A percentile compares a stretch with the other conserved stretches of the same genome.
Evolutionary conservation across 768 basidiomycete genomes (phyloP).

Genomic region (Tephrocybe sp.): DNA sequence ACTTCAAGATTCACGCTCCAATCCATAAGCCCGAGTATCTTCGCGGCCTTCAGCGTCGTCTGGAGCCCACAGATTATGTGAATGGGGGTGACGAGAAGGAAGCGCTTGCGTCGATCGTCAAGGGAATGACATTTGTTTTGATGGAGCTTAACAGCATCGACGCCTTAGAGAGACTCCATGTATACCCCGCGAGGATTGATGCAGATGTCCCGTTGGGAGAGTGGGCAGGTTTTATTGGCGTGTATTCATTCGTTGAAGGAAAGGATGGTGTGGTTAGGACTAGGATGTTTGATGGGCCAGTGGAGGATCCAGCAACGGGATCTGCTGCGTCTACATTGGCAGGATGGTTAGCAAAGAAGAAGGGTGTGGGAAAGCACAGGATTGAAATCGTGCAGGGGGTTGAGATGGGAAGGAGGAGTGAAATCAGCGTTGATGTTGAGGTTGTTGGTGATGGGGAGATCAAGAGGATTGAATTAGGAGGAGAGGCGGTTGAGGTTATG

Average conservation of each 20-base stretch:
- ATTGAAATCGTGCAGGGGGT: conserved; percentile 41
- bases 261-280: conserved; percentile 34
- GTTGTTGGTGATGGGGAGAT: conserved; percentile 29
- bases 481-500: conserved; percentile 39
- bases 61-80: conserved; percentile 31
- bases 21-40: conserved; percentile 20
- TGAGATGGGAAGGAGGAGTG: conserved; percentile 44
- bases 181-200: conserved; percentile 22
- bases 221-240: conserved; percentile 35
- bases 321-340: conserved; percentile 43
- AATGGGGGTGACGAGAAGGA: conserved; percentile 33
- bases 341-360: conserved; percentile 36
- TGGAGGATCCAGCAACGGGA: conserved; percentile 47
- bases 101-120: conserved; percentile 41
- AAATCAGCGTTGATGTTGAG: conserved; percentile 37
- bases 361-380: conserved; percentile 33
- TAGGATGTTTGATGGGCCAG: conserved; percentile 37
- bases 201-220: conserved; percentile 29
- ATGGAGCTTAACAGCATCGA: conserved; percentile 36
- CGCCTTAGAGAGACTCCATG: conserved; percentile 31
- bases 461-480: conserved; percentile 32
- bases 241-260: conserved; percentile 36
- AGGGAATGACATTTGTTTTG: conserved; percentile 45
- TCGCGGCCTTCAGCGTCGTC: conserved; percentile 27
- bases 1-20: conserved; percentile 39